Conservation (phyloP, 2,329 filamentous ascomycete genomes). For the Alternaria viburni region DNA sequence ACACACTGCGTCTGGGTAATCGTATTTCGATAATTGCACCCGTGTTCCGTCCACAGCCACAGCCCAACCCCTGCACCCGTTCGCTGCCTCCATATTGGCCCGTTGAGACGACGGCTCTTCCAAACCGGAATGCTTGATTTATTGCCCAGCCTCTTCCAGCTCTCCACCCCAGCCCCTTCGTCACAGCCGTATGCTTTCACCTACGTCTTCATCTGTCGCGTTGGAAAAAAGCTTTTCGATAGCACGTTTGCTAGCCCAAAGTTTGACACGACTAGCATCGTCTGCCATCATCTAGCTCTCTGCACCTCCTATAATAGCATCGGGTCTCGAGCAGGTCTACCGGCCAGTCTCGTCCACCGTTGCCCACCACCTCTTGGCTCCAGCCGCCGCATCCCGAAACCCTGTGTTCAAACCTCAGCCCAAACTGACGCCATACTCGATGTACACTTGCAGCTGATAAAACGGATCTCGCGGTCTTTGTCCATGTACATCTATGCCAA, state of each 20-base stretch:
- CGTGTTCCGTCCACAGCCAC: not conserved
- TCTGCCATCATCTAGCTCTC: not conserved
- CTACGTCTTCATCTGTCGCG: not conserved
- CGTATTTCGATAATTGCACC: not conserved
- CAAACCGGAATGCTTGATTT: not conserved
- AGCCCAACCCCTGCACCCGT: not conserved
- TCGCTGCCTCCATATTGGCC: not conserved
- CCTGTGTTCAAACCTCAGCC: not conserved
- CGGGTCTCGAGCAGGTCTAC: not conserved
- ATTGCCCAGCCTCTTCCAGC: slow-evolving; percentile 4
- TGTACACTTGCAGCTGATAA: not conserved
- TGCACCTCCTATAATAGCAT: not conserved
- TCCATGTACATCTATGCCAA: not conserved
- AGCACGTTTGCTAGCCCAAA: not conserved
- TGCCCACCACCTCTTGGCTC: not conserved
- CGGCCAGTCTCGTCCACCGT: not conserved
- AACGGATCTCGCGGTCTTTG: not conserved
- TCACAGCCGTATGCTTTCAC: not conserved
- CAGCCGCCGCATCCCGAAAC: not conserved
- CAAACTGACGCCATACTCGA: not conserved
- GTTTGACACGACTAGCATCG: not conserved
- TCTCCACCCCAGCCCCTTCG: not conserved
- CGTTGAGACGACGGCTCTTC: not conserved
- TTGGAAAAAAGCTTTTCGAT: not conserved
- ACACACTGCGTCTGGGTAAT: not conserved